phyloP scores from a whole-genome alignment of 23 red algal genomes.

The Gracilariopsis chorda region DNA sequence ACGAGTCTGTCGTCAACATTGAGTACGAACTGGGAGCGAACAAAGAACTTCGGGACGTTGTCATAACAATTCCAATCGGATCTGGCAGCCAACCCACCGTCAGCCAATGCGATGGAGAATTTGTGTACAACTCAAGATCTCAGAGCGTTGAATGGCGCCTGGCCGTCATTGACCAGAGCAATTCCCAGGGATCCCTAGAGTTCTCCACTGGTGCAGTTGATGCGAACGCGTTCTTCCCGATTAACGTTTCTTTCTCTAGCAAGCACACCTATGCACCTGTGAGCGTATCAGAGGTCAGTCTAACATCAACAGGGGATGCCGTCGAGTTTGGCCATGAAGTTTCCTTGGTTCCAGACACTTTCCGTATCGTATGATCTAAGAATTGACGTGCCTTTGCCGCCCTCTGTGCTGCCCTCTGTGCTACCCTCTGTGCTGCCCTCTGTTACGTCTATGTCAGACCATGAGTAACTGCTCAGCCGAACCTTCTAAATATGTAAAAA shows the following conservation, averaged over 20 bases:
- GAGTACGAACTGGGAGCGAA: constrained; percentile 89
- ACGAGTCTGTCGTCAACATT: constrained; percentile 87
- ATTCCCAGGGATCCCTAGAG: constrained; percentile 78
- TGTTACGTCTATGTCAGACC: no score
- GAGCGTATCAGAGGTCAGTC: constrained; percentile 9
- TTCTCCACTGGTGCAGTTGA: constrained; percentile 67
- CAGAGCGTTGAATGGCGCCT: constrained; percentile 79
- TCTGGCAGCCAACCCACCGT: constrained; percentile 64
- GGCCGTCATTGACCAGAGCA: constrained; percentile 75
- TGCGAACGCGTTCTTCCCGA: constrained; percentile 87
- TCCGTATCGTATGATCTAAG: constrained; percentile 63
- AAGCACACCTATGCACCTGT: constrained; percentile 78
- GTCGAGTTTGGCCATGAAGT: constrained; percentile 71
- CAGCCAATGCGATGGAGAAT: constrained; percentile 84
- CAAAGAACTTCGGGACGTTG: constrained; percentile 70
- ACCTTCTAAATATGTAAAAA: no score
- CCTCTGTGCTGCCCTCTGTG: no score
- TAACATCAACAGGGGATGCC: constrained; percentile 39
- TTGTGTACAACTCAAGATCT: constrained; percentile 71
- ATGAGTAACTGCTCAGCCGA: no score
- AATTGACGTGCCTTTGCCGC: no score
- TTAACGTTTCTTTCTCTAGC: constrained; percentile 82
- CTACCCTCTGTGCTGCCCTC: no score
- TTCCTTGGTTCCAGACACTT: constrained; percentile 58
- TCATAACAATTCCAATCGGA: constrained; percentile 83